Base-by-base conservation (phyloP, 768 basidiomycete genomes). In the Rhizopogon vesiculosus region DNA sequence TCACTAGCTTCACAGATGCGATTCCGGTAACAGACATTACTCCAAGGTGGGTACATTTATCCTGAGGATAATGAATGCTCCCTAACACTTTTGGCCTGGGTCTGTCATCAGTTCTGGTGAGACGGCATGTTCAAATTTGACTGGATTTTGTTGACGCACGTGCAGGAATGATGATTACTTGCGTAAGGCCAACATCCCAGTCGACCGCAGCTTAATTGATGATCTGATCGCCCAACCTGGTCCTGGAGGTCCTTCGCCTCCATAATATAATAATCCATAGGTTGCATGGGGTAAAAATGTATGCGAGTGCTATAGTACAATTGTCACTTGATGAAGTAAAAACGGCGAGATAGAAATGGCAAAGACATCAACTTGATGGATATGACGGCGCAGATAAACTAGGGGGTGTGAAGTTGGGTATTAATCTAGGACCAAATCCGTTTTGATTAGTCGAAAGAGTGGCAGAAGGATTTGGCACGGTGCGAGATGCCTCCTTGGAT, bases 1-100 rank as follows among this genome's bases (percentile, higher is more conserved):
- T 4, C 50, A 40, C 16, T 7, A 8, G n/a, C 2, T 46, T 22
- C 13, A 12, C 9, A 91, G 89, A 46, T 95, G 93, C 64, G 96
- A 98, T 69, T 91, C 93, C 8, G 96, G 96, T 0, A 84, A 73
- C 43, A 77, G 96, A 53, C 95, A 98, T 76, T 93, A 94, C 69
- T 95, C 92, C 53, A 97, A 95, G 81, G 91, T 46, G 13, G 31
- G 42, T 18, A 9, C 42, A 33, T 38, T 18, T 53, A 42, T 57
- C 42, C 6, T 55, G 13, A 54, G 25, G 25, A 4, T 25, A 4
- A 25, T 4, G 25, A 25, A 25, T 25, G 25, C 25, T 25, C 46
- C 0, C 19, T 42, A 39, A 33, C 43, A 25, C 40, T 42, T 13
- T 29, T 51, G 35, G 31, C 28, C 12, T 46, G 7, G 7, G 33